Evolutionary conservation across 805 yeast species (phyloP).

Genomic region (Metschnikowia picachoensis): DNA sequence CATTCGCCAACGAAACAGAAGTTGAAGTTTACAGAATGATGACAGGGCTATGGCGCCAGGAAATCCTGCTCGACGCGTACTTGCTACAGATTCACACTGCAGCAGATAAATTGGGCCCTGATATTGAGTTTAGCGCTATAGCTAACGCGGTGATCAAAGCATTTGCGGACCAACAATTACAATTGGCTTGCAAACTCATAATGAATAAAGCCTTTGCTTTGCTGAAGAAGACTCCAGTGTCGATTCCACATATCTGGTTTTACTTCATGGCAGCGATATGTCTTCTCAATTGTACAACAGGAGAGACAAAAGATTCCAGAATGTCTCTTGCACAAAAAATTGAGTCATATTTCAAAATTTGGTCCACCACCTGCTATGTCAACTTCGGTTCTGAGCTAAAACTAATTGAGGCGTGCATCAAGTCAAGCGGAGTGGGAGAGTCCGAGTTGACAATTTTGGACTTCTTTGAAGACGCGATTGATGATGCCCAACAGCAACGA

Average conservation of each 20-base stretch:
- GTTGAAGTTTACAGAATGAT: background rate
- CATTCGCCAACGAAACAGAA: slow-evolving; percentile 9
- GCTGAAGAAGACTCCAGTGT: slow-evolving; percentile 21
- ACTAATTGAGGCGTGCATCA: slow-evolving; percentile 30
- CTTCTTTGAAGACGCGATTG: slow-evolving; percentile 43
- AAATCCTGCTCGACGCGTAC: slow-evolving; percentile 7
- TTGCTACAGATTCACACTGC: slow-evolving; percentile 1
- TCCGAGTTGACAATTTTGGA: slow-evolving; percentile 40
- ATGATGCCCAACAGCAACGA: slow-evolving; percentile 28
- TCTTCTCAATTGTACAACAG: slow-evolving; percentile 20
- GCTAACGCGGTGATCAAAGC: slow-evolving; percentile 15
- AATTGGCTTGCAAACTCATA: slow-evolving; percentile 17
- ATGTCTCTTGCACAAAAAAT: slow-evolving; percentile 21
- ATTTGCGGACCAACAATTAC: slow-evolving; percentile 16
- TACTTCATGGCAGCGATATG: slow-evolving; percentile 19
- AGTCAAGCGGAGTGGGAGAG: slow-evolving; percentile 11
- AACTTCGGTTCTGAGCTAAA: slow-evolving; percentile 37
- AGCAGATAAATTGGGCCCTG: slow-evolving; percentile 7
- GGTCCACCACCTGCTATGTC: slow-evolving; percentile 34
- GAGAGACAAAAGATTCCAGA: slow-evolving; percentile 17
- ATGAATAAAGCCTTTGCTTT: slow-evolving; percentile 17
- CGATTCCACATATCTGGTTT: slow-evolving; percentile 22
- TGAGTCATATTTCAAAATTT: slow-evolving; percentile 25
- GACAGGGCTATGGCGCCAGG: slow-evolving; percentile 11
- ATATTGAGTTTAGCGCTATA: slow-evolving; percentile 14